Conservation (phyloP, 2,329 filamentous ascomycete genomes). For the Colletotrichum liaoningense region DNA sequence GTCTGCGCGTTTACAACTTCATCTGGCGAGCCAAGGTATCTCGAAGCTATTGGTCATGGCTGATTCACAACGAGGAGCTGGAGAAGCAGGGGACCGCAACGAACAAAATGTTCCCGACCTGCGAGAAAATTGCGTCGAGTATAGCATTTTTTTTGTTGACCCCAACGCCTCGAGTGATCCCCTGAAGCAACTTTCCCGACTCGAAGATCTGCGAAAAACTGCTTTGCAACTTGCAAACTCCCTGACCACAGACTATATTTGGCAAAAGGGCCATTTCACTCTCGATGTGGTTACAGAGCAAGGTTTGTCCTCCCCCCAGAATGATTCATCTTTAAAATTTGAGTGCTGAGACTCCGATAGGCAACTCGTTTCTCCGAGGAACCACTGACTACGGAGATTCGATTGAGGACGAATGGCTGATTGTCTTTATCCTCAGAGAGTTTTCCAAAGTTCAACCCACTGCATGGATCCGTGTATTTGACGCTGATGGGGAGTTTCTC, state of each 20-base stretch:
- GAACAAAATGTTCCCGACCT: slow-evolving; percentile 54
- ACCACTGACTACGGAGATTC: slow-evolving; percentile 91
- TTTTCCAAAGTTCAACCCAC: slow-evolving; percentile 78
- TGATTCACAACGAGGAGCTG: neutral
- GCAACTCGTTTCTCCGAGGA: slow-evolving; percentile 75
- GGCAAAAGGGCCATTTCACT: slow-evolving; percentile 89
- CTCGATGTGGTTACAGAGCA: slow-evolving; percentile 71
- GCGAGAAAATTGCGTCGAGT: slow-evolving; percentile 88
- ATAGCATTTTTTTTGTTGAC: slow-evolving; percentile 78
- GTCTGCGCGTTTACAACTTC: neutral
- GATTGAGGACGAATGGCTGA: slow-evolving; percentile 96
- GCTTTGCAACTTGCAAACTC: slow-evolving; percentile 71
- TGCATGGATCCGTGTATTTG: slow-evolving; percentile 85
- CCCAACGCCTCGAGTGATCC: slow-evolving; percentile 58
- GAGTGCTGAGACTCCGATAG: slow-evolving; percentile 43
- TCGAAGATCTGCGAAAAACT: slow-evolving; percentile 79
- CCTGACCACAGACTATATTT: slow-evolving; percentile 88
- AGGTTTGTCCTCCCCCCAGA: slow-evolving; percentile 55
- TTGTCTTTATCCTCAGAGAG: slow-evolving; percentile 89
- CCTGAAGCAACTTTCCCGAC: slow-evolving; percentile 68
- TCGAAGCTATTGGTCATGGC: neutral
- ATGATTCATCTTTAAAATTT: neutral
- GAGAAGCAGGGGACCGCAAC: neutral
- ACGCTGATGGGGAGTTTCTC: slow-evolving; percentile 95
- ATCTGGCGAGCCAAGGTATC: neutral